These are phyloP conservation scores for Beauveria varroae DNA, from an alignment of 2,329 filamentous ascomycete species.

Conservation along the genomic window DNA sequence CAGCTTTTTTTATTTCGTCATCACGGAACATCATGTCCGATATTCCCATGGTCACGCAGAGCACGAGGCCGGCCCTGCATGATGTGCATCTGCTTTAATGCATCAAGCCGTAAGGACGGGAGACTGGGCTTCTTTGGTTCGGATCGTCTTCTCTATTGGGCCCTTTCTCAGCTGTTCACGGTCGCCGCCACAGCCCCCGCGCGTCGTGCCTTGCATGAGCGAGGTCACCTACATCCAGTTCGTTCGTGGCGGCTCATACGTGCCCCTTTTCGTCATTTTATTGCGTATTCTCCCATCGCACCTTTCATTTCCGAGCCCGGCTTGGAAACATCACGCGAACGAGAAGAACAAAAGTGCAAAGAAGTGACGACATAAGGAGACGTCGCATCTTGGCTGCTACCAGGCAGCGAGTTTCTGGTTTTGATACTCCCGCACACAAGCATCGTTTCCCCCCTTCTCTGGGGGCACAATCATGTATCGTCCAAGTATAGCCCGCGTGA, in stretches of 20 bases:
- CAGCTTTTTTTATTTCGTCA: neutral
- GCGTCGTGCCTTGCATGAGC: constrained; percentile 5
- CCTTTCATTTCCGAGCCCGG: neutral
- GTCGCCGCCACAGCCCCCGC: neutral
- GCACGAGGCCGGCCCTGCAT: neutral
- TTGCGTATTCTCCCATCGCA: neutral
- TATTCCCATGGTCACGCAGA: neutral
- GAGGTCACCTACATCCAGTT: neutral
- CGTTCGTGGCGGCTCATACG: neutral
- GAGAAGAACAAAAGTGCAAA: neutral
- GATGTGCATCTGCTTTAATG: neutral
- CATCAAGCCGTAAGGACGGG: neutral
- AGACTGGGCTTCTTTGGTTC: neutral
- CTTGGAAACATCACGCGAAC: neutral
- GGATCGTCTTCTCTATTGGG: neutral
- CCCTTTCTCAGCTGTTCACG: neutral
- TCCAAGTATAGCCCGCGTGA: no score
- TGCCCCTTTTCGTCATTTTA: no score
- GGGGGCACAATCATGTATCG: neutral
- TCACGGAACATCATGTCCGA: neutral
- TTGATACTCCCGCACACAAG: neutral
- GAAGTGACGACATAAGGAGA: neutral
- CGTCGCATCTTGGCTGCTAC: neutral
- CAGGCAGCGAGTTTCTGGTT: neutral
- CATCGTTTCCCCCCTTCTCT: neutral